These are phyloP conservation scores for Phoma herbarum DNA, from an alignment of 2,329 filamentous ascomycete species.

Conservation along the genomic window DNA sequence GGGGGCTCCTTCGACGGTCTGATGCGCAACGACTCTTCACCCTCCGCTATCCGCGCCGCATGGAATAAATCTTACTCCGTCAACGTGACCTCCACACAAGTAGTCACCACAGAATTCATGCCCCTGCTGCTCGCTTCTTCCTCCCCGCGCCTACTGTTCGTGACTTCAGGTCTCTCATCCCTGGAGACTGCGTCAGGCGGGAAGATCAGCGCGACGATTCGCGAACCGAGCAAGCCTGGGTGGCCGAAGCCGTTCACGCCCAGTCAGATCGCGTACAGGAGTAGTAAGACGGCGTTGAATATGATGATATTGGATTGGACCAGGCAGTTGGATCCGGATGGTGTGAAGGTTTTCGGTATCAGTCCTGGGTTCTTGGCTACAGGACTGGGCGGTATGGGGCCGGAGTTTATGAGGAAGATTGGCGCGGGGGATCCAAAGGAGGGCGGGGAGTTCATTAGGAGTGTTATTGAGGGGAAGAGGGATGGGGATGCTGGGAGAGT, in stretches of 20 bases:
- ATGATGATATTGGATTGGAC: conserved; percentile 62
- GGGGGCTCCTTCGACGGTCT: conserved; percentile 56
- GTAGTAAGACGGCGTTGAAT: conserved; percentile 58
- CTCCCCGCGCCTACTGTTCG: conserved; percentile 3
- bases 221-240: conserved; percentile 40
- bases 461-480: conserved; percentile 53
- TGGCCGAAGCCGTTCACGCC: conserved; percentile 57
- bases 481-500: conserved; percentile 53
- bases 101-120: conserved; percentile 6
- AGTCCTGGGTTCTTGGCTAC: conserved; percentile 60
- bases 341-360: conserved; percentile 58
- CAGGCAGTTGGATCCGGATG: conserved; percentile 55
- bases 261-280: conserved; percentile 51
- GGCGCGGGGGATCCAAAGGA: conserved; percentile 50
- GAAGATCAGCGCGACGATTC: neutral
- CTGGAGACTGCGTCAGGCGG: neutral
- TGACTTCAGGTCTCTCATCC: conserved; percentile 4
- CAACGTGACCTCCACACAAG: conserved; percentile 7
- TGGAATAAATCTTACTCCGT: conserved; percentile 12
- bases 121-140: conserved; percentile 3
- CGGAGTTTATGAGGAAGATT: conserved; percentile 47
- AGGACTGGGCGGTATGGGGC: conserved; percentile 48
- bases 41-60: conserved; percentile 42
- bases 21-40: conserved; percentile 32
- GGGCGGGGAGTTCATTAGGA: conserved; percentile 50